Percentiles rank a stretch among this genome's conserved stretches.
Conservation (phyloP, 164 flowering plant genomes). For the Sedum album region DNA sequence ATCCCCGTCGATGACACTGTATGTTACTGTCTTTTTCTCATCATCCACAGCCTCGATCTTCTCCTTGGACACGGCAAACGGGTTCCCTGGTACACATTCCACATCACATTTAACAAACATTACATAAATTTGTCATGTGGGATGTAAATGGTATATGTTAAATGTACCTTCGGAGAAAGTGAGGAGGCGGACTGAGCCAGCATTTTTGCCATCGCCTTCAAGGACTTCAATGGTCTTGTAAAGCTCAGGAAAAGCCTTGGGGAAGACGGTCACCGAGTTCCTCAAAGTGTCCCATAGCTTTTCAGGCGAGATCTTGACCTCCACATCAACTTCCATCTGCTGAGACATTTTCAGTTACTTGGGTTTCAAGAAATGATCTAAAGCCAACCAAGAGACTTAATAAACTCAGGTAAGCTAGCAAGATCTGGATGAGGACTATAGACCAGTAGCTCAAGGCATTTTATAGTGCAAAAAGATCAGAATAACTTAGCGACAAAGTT, state of each 20-base stretch:
- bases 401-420: background rate
- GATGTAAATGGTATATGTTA: too few species aligned
- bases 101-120: background rate
- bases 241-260: too few species aligned
- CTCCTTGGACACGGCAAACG: conserved; percentile 7
- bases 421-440: background rate
- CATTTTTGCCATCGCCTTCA: conserved; percentile 13
- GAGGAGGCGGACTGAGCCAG: conserved; percentile 11
- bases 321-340: conserved; percentile 13
- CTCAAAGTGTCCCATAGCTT: conserved; percentile 14
- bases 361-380: background rate
- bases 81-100: conserved; percentile 1
- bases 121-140: too few species aligned
- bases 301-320: conserved; percentile 8
- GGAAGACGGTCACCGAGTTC: conserved; percentile 10
- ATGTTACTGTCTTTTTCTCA: conserved; percentile 33
- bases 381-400: background rate
- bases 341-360: background rate
- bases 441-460: background rate
- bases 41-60: conserved; percentile 40
- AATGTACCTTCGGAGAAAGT: conserved; percentile 9
- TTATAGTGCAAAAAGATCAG: background rate
- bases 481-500: background rate
- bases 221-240: conserved; percentile 14
- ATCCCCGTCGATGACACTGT: too few species aligned